These are phyloP conservation scores for Solanum medicagineum DNA, from an alignment of 257 asterid species.

Conservation along the genomic window DNA sequence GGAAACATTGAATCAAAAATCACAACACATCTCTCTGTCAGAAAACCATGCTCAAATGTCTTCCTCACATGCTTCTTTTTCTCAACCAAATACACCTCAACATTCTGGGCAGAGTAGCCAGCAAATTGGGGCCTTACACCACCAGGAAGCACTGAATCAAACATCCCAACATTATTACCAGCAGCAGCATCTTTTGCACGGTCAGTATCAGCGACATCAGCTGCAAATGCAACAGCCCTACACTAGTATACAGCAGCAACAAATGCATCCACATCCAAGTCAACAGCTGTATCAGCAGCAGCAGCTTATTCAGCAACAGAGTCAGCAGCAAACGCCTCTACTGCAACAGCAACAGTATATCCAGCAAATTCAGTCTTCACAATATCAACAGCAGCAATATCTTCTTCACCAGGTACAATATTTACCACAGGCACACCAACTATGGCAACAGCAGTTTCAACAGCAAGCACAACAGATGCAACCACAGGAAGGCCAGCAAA, in stretches of 20 bases:
- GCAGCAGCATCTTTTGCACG: conserved; percentile 51
- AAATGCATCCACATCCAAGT: conserved; percentile 22
- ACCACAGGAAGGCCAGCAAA: conserved; percentile 22
- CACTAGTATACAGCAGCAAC: conserved; percentile 37
- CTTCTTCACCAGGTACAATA: conserved; percentile 17
- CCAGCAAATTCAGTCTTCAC: conserved; percentile 5
- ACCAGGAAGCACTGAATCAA: conserved; percentile 27
- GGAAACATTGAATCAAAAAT: neutral
- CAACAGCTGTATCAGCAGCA: conserved; percentile 21
- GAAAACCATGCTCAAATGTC: conserved; percentile 8
- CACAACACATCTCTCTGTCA: neutral
- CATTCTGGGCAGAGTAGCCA: conserved; percentile 1
- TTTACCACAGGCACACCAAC: conserved; percentile 21
- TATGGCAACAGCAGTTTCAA: conserved; percentile 19
- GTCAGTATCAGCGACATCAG: conserved; percentile 53
- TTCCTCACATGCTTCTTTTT: conserved; percentile 5
- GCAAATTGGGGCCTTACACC: conserved; percentile 3
- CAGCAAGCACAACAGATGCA: conserved; percentile 18
- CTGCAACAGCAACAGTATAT: conserved; percentile 21
- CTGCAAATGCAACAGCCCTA: conserved; percentile 26
- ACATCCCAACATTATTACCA: conserved; percentile 51
- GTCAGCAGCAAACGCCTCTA: conserved; percentile 3
- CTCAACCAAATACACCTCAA: conserved; percentile 7
- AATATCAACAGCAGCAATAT: conserved; percentile 16
- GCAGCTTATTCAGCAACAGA: conserved; percentile 4